A percentile compares a stretch with the other conserved stretches of the same genome.
These are phyloP conservation scores for Dalbergia cochinchinensis DNA, from an alignment of 306 rosid species.

Conservation along the genomic window DNA sequence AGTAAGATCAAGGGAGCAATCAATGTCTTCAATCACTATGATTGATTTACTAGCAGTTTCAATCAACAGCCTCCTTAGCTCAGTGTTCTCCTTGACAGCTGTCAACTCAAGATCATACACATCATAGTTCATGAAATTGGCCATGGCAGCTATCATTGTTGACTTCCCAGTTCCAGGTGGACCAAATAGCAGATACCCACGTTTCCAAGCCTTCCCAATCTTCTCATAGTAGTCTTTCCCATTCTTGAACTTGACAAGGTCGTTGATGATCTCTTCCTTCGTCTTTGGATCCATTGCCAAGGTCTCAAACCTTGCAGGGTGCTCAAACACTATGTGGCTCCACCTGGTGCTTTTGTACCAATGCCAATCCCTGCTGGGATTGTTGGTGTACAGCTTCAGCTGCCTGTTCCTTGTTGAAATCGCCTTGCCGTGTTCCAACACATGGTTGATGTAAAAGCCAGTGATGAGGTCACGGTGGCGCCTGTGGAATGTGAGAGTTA, in stretches of 20 bases:
- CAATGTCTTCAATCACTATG: slow-evolving; percentile 73
- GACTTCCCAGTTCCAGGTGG: slow-evolving; percentile 82
- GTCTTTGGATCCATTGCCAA: slow-evolving; percentile 59
- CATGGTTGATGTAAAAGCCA: slow-evolving; percentile 51
- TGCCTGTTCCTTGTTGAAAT: slow-evolving; percentile 48
- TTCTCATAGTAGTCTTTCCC: slow-evolving; percentile 67
- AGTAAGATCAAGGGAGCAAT: slow-evolving; percentile 75
- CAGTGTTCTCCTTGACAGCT: slow-evolving; percentile 59
- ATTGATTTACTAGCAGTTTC: slow-evolving; percentile 58
- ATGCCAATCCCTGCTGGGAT: slow-evolving; percentile 44
- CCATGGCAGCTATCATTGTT: slow-evolving; percentile 75
- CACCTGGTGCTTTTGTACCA: slow-evolving; percentile 44
- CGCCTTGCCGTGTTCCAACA: slow-evolving; percentile 42
- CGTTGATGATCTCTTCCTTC: slow-evolving; percentile 61
- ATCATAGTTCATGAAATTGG: slow-evolving; percentile 71
- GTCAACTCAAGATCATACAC: slow-evolving; percentile 73
- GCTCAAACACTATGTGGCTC: slow-evolving; percentile 68
- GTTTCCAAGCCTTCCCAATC: slow-evolving; percentile 76
- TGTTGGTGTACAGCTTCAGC: slow-evolving; percentile 59
- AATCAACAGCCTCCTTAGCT: slow-evolving; percentile 58
- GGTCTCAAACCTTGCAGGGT: slow-evolving; percentile 58
- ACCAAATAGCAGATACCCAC: slow-evolving; percentile 68
- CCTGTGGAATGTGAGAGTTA: slow-evolving; percentile 54
- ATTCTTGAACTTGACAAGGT: slow-evolving; percentile 51
- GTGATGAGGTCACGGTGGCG: slow-evolving; percentile 42